Evolutionary conservation across 805 yeast species (phyloP), one percentile per base, ranked within the genome.

Genomic region (Lachancea sp.): DNA sequence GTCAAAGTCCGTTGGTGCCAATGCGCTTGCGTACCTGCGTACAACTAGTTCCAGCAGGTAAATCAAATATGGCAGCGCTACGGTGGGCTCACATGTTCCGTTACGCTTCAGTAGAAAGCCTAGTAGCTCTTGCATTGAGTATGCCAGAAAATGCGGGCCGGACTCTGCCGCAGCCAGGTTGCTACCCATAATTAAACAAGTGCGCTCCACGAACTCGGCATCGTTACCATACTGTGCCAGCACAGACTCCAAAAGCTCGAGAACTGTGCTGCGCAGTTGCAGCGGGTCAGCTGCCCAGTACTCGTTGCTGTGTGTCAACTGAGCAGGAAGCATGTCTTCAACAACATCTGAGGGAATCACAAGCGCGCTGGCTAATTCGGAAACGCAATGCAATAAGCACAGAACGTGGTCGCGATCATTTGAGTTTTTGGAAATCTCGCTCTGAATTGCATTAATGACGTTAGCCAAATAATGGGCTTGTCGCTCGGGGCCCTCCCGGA

Each of bases 321-420:
- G 49, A 29, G 54, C 56, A 26, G 55, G 50, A 38, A 46, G 43
- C 16, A 40, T 42, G 6, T 56, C 55, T 39, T 58, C 35, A 68
- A 38, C 41, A 41, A 37, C 72, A 2, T 68, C 65, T 19, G 81
- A 79, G 0, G 86, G 81, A 2, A 75, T 62, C 41, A 77, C 77
- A 56, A 83, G 62, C 0, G 89, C 87, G 45, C 80, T 82, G 0
- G 88, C 93, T 3, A 87, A 67, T 43, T 82, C 85, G n/a, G 73
- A 72, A 0, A 88, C 60, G 56, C 88, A 84, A 12, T 75, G 65
- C 20, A 86, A 61, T 38, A 85, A 62, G 19, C 89, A 81, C 2
- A 71, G 57, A 1, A 75, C 55, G 50, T 80, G 81, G 2, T 75
- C 79, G 2, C 63, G 51, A 27, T 69, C 67, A 18, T 34, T 38